Evolutionary conservation across 2,329 filamentous ascomycete genomes (phyloP).

Genomic region (Aspergillus candidus): DNA sequence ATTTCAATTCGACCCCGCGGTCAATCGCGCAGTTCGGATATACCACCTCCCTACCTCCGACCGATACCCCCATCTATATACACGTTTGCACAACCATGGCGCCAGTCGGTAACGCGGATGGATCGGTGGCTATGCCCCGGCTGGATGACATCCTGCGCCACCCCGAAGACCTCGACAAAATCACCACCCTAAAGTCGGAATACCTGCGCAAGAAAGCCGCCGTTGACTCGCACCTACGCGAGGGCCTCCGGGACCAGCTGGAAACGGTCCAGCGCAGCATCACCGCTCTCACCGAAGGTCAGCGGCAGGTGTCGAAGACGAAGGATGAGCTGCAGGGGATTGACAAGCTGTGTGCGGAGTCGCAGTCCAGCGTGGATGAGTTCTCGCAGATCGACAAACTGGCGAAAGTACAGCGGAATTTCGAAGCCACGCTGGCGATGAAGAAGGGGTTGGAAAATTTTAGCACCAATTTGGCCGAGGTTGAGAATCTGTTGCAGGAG

Average conservation of each 20-base stretch:
- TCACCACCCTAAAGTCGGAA: slow-evolving; percentile 79
- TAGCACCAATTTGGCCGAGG: slow-evolving; percentile 64
- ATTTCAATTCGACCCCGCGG: too few species aligned
- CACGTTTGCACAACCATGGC: slow-evolving; percentile 25
- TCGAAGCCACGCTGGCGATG: slow-evolving; percentile 90
- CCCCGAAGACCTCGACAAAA: slow-evolving; percentile 96
- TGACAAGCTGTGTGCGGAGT: slow-evolving; percentile 93
- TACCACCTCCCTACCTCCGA: neutral
- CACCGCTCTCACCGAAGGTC: slow-evolving; percentile 78
- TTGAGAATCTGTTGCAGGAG: slow-evolving; percentile 72
- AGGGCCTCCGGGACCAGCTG: slow-evolving; percentile 83
- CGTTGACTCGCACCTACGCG: slow-evolving; percentile 83
- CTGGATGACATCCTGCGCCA: slow-evolving; percentile 90
- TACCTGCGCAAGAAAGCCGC: slow-evolving; percentile 90
- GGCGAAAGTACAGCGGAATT: slow-evolving; percentile 69
- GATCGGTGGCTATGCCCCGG: slow-evolving; percentile 62
- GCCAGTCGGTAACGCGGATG: slow-evolving; percentile 42
- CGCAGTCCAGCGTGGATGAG: slow-evolving; percentile 94
- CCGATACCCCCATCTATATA: neutral
- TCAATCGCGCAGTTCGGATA: too few species aligned
- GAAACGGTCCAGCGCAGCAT: slow-evolving; percentile 93
- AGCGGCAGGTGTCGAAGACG: slow-evolving; percentile 85
- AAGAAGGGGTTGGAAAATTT: slow-evolving; percentile 84
- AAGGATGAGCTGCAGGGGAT: slow-evolving; percentile 99
- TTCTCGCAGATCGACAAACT: slow-evolving; percentile 73